These are phyloP conservation scores for Agastache rugosa DNA, from an alignment of 257 asterid genomes.

Conservation along the genomic window DNA sequence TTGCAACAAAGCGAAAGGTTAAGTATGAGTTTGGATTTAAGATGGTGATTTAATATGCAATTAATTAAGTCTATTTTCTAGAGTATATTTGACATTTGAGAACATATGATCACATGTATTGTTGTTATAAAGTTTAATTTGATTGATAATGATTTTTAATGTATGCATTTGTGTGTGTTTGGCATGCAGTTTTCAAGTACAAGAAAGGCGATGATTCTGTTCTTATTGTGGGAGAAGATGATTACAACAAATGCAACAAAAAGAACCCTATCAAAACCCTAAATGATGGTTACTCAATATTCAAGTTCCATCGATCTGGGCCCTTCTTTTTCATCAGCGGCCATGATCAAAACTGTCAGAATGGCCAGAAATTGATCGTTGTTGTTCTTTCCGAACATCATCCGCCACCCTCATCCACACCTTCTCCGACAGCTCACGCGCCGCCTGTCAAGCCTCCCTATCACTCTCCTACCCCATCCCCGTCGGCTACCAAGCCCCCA, in stretches of 20 bases:
- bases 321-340: slow-evolving; percentile 62
- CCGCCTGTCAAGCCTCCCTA: neutral
- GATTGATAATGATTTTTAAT: neutral
- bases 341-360: slow-evolving; percentile 53
- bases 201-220: slow-evolving; percentile 53
- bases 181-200: slow-evolving; percentile 54
- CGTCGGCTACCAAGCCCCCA: neutral
- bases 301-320: slow-evolving; percentile 49
- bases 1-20: no score
- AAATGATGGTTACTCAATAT: slow-evolving; percentile 44
- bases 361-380: slow-evolving; percentile 49
- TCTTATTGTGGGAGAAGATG: slow-evolving; percentile 47
- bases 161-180: neutral
- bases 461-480: neutral
- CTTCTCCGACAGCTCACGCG: neutral
- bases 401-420: neutral
- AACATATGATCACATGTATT: no score
- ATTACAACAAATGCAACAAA: slow-evolving; percentile 55
- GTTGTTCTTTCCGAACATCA: slow-evolving; percentile 39
- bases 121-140: no score
- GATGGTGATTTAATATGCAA: no score
- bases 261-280: slow-evolving; percentile 39
- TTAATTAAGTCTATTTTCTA: no score
- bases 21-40: no score
- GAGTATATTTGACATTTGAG: no score